These are phyloP conservation scores for Amesomyces nigricolor DNA, from an alignment of 2,329 filamentous ascomycete species.

Conservation along the genomic window DNA sequence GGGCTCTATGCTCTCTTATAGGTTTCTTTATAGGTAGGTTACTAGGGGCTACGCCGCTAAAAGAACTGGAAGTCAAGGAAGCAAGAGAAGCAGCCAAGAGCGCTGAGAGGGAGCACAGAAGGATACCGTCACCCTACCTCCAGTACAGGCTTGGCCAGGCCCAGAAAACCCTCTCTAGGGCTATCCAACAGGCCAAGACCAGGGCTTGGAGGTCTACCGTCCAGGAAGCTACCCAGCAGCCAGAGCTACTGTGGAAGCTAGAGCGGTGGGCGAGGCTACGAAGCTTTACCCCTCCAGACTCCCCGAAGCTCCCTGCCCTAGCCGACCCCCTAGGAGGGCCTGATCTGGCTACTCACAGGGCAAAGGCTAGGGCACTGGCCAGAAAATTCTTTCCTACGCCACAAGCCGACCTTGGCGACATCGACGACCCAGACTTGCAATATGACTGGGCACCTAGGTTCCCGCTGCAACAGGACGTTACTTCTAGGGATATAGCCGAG, in stretches of 20 bases:
- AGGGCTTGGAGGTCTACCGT: neutral
- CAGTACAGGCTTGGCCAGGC: neutral
- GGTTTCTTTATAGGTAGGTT: too few relatives aligned
- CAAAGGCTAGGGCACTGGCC: too few relatives aligned
- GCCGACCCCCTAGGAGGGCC: neutral
- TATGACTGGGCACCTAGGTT: too few relatives aligned
- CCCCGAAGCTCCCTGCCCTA: neutral
- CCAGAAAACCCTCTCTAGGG: neutral
- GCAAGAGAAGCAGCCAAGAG: neutral
- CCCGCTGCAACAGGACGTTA: too few relatives aligned
- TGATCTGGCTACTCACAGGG: too few relatives aligned
- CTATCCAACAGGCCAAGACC: neutral
- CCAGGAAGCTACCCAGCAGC: neutral
- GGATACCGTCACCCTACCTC: neutral
- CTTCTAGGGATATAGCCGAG: too few relatives aligned
- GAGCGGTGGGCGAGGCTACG: neutral
- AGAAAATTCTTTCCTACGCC: too few relatives aligned
- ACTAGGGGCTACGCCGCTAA: too few relatives aligned
- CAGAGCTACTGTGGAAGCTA: neutral
- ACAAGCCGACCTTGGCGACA: too few relatives aligned
- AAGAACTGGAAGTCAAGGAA: neutral
- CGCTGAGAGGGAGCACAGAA: neutral
- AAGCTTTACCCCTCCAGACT: neutral
- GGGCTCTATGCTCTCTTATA: too few relatives aligned
- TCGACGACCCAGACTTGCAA: too few relatives aligned